Conservation (phyloP, 129 eudicot species). For the Silybum marianum region DNA sequence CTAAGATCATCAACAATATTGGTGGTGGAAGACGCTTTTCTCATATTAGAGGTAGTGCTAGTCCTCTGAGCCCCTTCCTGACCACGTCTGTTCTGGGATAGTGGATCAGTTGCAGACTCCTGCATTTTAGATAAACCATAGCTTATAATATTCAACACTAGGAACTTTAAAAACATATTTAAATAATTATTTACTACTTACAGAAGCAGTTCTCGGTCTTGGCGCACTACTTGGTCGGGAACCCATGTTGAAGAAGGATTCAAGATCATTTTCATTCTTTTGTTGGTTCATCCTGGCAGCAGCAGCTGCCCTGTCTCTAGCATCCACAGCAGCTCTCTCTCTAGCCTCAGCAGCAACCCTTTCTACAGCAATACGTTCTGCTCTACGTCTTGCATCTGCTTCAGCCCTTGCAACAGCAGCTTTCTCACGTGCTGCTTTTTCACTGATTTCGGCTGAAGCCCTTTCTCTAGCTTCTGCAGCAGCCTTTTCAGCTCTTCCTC, state of each 20-base stretch:
- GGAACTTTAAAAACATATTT: background rate
- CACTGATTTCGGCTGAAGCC: slow-evolving; percentile 60
- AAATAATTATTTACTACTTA: slow-evolving; percentile 39
- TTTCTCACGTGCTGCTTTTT: slow-evolving; percentile 63
- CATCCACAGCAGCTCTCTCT: slow-evolving; percentile 80
- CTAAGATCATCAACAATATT: slow-evolving; percentile 90
- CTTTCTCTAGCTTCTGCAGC: slow-evolving; percentile 87
- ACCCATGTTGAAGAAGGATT: slow-evolving; percentile 72
- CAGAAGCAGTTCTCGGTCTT: slow-evolving; percentile 73
- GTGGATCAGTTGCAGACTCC: slow-evolving; percentile 46
- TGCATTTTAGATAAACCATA: slow-evolving; percentile 14
- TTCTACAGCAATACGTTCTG: slow-evolving; percentile 78
- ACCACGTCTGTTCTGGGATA: slow-evolving; percentile 64
- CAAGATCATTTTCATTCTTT: slow-evolving; percentile 88
- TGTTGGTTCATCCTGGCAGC: slow-evolving; percentile 81
- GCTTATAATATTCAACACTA: background rate
- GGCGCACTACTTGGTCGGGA: slow-evolving; percentile 94
- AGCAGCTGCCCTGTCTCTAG: slow-evolving; percentile 69
- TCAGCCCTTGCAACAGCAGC: slow-evolving; percentile 72
- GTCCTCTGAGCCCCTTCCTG: slow-evolving; percentile 58
- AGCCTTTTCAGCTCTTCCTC: slow-evolving; percentile 86
- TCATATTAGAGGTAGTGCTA: slow-evolving; percentile 61
- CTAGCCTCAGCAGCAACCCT: slow-evolving; percentile 83
- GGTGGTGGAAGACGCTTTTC: slow-evolving; percentile 82
- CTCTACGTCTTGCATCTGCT: slow-evolving; percentile 77